Base-by-base conservation (phyloP, 2,329 filamentous ascomycete genomes). In the Grosmannia serpens region DNA sequence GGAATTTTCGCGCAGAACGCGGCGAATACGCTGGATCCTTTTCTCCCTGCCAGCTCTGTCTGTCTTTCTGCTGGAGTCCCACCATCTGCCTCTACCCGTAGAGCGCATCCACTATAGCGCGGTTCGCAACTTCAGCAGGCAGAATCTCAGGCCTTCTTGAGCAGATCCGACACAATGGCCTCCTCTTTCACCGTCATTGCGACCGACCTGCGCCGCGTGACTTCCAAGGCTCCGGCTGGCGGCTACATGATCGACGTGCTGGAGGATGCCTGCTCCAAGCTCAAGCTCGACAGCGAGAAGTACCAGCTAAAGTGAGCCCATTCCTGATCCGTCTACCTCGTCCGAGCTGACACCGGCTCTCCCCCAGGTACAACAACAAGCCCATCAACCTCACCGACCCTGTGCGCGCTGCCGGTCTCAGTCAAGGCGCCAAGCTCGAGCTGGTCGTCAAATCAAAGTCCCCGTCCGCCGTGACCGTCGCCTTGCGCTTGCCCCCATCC, bases 161-260 rank as follows among this genome's bases (percentile, higher is more conserved):
- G 13, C 38, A 41, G 15, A 6, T 17, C 49, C 22, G 22, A 22
- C 55, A 10, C n/a, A 24, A 41, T 51, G 26, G 26, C 96, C 89
- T 84, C 90, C 64, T 87, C 94, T 70, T 90, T 97, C 60, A 87
- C 91, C 65, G 89, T 97, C 57, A 85, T 96, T 64, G 86, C 92
- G 70, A 84, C 87, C 46, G 85, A 89, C 65, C 81, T 91, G 65
- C 85, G 88, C 64, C 83, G 90, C 66, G 82, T 85, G 55, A 88
- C 83, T 49, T 79, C 99, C 71, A 95, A 95, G 72, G 91, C 94
- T 58, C 87, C 80, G 0, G 90, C 91, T 0, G 80, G 81, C 58
- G 96, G 86, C 63, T 87, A 89, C 66, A 75, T 99, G 65, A 87
- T 87, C 59, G 91, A 96, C 68, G 82, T 99, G 1, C 78, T 96